Conservation (phyloP, 1,284 basidiomycete species). For the Somion occarium region DNA sequence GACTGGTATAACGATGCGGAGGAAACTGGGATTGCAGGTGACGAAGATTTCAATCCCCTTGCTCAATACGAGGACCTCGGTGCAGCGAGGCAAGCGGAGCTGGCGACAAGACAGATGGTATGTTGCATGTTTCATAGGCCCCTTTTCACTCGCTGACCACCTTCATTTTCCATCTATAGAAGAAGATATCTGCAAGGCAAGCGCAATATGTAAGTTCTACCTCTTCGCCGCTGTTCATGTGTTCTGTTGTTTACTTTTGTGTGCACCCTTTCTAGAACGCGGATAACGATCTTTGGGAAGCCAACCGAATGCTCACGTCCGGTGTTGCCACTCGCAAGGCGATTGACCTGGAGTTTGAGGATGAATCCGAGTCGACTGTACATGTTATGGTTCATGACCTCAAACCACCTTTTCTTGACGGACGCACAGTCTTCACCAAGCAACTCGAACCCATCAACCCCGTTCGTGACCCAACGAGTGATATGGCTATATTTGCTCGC, state of each 20-base stretch:
- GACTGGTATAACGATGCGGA: constrained; percentile 94
- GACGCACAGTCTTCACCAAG: constrained; percentile 93
- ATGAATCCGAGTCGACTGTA: constrained; percentile 91
- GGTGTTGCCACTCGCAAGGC: constrained; percentile 86
- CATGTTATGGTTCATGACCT: constrained; percentile 97
- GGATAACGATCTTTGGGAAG: constrained; percentile 98
- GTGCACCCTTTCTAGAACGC: constrained; percentile 60
- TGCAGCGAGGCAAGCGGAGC: constrained; percentile 69
- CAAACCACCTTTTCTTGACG: constrained; percentile 97
- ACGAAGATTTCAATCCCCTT: constrained; percentile 91
- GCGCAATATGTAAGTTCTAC: constrained; percentile 79
- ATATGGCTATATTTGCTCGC: constrained; percentile 93
- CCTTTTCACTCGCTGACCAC: background rate
- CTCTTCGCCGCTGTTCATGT: background rate
- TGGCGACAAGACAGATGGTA: constrained; percentile 74
- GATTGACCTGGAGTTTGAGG: constrained; percentile 89
- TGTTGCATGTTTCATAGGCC: constrained; percentile 27
- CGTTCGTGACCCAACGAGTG: constrained; percentile 88
- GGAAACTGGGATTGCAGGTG: constrained; percentile 79
- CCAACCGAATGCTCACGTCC: constrained; percentile 94
- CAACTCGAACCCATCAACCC: constrained; percentile 98
- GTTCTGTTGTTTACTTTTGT: constrained; percentile 3
- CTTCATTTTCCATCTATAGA: constrained; percentile 34
- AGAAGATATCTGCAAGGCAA: constrained; percentile 86
- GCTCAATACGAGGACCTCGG: constrained; percentile 87